Evolutionary conservation across 1,284 basidiomycete genomes (phyloP), one percentile per base, ranked within the genome.

Genomic region (Dichomitus squalens): DNA sequence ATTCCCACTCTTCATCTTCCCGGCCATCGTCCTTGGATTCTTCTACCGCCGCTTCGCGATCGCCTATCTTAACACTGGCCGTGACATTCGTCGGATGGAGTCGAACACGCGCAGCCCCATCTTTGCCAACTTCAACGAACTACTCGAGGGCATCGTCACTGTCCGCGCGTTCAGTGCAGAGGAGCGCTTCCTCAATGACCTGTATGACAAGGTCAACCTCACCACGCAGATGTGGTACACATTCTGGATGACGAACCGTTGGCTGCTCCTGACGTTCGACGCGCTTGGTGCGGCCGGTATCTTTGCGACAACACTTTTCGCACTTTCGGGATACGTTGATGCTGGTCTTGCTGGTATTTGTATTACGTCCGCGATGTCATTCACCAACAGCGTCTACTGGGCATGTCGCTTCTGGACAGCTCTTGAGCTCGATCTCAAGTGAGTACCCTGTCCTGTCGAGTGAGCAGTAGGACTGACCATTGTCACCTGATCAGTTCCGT

Each of bases 81-180:
- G 92, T 53, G 90, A 92, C 66, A 75, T 94, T 27, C 82, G 91
- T 48, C 79, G 92, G 20, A 88, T 94, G 82, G 91, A 94, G 71
- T 87, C 86, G 3, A 88, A 84, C 64, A 79, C 82, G 1, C 77
- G 87, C 14, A 88, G 86, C 3, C 88, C 88, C 0, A 88, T 91
- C 55, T 89, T 87, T 69, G 84, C 88, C 2, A 88, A 89, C 52
- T 93, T 95, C 67, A 84, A 82, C 6, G 93, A 96, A 72, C 73
- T 93, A 12, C 75, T 95, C 35, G 84, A 86, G 57, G 92, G 92
- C 20, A 88, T 94, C 49, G 81, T 92, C 43, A 88, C 90, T n/a
- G 92, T 96, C 36, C 85, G 95, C 48, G 95, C 94, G 0, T 97
- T 95, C 73, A 90, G 89, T 8, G 90, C 87, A 1, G 93, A 96